A percentile compares a stretch with the other conserved stretches of the same genome.
Conservation (phyloP, 1,139 yeast genomes). For the Candida dubliniensis region DNA sequence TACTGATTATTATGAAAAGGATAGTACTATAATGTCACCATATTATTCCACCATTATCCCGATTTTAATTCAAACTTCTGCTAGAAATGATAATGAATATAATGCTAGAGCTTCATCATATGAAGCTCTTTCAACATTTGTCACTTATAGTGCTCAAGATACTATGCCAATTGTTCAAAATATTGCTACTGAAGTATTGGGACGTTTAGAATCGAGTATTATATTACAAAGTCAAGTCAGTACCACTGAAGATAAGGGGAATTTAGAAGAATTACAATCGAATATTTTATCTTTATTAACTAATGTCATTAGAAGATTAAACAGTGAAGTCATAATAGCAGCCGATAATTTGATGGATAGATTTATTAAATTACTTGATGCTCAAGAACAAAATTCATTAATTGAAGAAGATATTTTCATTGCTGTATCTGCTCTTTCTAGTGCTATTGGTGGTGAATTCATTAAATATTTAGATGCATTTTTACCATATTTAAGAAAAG, state of each 20-base stretch:
- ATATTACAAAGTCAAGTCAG: slow-evolving; percentile 52
- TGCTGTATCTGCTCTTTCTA: slow-evolving; percentile 87
- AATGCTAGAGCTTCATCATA: slow-evolving; percentile 94
- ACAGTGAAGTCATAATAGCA: slow-evolving; percentile 61
- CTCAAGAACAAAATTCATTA: slow-evolving; percentile 66
- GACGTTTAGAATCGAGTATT: slow-evolving; percentile 68
- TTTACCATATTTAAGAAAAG: slow-evolving; percentile 76
- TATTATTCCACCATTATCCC: slow-evolving; percentile 72
- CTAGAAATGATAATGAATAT: slow-evolving; percentile 75
- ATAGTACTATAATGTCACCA: slow-evolving; percentile 67
- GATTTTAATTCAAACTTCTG: slow-evolving; percentile 65
- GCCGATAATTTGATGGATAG: slow-evolving; percentile 84
- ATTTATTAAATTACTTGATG: slow-evolving; percentile 65
- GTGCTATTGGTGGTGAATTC: slow-evolving; percentile 71
- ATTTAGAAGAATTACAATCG: slow-evolving; percentile 85
- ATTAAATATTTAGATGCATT: slow-evolving; percentile 76
- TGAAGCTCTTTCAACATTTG: slow-evolving; percentile 85
- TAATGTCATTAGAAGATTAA: slow-evolving; percentile 82
- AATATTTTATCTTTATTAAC: slow-evolving; percentile 86
- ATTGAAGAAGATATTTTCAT: slow-evolving; percentile 94
- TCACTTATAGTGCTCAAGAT: slow-evolving; percentile 69
- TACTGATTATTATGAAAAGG: slow-evolving; percentile 52
- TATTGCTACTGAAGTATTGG: slow-evolving; percentile 73
- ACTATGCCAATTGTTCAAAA: slow-evolving; percentile 67
- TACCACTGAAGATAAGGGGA: slow-evolving; percentile 68